Evolutionary conservation across 352 stramenopile species (phyloP).

Genomic region (Phytophthora vignae): DNA sequence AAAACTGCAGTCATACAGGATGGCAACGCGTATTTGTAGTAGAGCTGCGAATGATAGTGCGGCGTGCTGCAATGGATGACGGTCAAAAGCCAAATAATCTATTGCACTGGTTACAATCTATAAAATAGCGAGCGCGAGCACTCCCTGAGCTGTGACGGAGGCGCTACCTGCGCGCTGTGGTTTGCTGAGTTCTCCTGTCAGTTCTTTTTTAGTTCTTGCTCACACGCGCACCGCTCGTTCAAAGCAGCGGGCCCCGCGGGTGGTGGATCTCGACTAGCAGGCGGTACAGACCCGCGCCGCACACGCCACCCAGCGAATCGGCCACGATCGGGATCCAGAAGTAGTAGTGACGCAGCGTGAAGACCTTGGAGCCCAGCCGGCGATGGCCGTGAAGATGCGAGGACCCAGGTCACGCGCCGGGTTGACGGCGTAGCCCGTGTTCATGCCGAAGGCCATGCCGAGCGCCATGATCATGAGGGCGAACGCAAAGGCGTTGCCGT

Average conservation of each 20-base stretch:
- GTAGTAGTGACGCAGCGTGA: constrained; percentile 48
- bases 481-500: constrained; percentile 33
- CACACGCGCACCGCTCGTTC: background rate
- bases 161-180: background rate
- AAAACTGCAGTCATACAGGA: too few relatives aligned
- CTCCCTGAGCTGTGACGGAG: background rate
- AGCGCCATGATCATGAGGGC: constrained; percentile 58
- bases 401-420: constrained; percentile 56
- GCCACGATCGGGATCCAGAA: constrained; percentile 65
- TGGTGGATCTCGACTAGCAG: constrained; percentile 55
- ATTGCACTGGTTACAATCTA: constrained; percentile 4
- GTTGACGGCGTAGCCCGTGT: constrained; percentile 62
- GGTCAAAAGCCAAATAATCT: background rate
- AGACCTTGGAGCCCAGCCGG: constrained; percentile 55
- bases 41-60: background rate
- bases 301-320: constrained; percentile 29
- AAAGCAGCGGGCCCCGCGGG: constrained; percentile 24
- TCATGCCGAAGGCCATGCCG: constrained; percentile 64
- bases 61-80: background rate
- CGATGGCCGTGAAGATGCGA: constrained; percentile 41
- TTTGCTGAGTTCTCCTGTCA: too few relatives aligned
- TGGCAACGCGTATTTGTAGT: too few relatives aligned
- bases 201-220: too few relatives aligned
- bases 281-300: constrained; percentile 44
- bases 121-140: background rate